These are phyloP conservation scores for Aureobasidium sp. DNA, from an alignment of 2,329 filamentous ascomycete genomes.

Conservation along the genomic window DNA sequence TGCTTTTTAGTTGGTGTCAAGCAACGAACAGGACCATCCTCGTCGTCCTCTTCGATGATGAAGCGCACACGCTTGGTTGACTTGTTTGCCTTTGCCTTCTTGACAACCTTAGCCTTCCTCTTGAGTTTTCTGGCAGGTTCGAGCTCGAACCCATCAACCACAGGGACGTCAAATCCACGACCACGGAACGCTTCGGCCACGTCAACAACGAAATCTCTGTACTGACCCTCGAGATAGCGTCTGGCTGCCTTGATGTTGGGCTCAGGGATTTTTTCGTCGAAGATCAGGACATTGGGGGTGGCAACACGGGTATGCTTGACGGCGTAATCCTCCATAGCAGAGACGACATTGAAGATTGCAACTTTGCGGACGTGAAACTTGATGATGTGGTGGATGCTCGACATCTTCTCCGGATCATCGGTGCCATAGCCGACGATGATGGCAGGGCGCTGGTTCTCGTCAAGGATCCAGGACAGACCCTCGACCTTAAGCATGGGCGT, in stretches of 20 bases:
- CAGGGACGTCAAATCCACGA: neutral
- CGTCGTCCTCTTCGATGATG: neutral
- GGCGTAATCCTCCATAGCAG: neutral
- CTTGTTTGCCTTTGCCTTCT: neutral
- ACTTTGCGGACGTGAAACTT: neutral
- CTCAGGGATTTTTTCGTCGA: neutral
- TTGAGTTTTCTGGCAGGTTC: neutral
- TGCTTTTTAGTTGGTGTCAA: neutral
- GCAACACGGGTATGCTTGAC: slow-evolving; percentile 8
- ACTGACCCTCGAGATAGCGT: neutral
- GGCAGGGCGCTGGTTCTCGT: neutral
- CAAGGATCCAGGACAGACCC: neutral
- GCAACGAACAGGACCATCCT: neutral
- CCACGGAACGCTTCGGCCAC: neutral
- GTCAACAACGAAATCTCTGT: neutral
- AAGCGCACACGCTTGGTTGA: neutral
- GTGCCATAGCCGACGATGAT: slow-evolving; percentile 6
- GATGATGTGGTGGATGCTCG: slow-evolving; percentile 1
- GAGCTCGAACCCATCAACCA: neutral
- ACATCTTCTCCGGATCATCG: slow-evolving; percentile 3
- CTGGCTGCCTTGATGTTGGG: neutral
- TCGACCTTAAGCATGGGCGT: neutral
- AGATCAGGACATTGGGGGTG: neutral
- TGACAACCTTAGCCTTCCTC: neutral
- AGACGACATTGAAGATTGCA: neutral